Evolutionary conservation across 2,329 filamentous ascomycete species (phyloP).

Genomic region (Clonostachys sp.): DNA sequence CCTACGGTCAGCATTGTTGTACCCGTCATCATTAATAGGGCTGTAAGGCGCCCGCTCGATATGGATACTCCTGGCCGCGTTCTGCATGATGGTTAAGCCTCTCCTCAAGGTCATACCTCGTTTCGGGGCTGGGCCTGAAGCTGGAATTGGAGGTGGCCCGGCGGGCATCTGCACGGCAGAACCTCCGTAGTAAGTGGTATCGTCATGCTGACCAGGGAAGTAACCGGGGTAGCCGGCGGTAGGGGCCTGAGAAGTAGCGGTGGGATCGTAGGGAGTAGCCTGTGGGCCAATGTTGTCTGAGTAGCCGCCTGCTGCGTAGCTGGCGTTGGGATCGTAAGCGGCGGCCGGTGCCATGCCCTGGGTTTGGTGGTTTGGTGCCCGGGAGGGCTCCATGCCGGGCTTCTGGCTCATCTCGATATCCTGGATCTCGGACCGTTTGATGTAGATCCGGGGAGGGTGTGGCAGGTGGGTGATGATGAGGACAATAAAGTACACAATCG

Average conservation of each 20-base stretch:
- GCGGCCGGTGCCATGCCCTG: too few species aligned
- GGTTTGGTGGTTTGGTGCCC: neutral
- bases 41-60: neutral
- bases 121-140: neutral
- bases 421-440: neutral
- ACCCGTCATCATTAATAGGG: neutral
- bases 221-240: neutral
- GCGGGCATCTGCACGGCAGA: neutral
- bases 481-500: slow-evolving; percentile 23
- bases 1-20: too few species aligned
- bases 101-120: neutral
- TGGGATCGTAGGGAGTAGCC: neutral
- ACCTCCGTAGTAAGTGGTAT: neutral
- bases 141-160: too few species aligned
- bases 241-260: neutral
- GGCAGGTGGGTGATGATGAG: slow-evolving; percentile 21
- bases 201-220: neutral
- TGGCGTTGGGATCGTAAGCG: too few species aligned
- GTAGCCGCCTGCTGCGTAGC: neutral
- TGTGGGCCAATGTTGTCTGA: neutral
- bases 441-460: neutral
- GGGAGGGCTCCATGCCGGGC: neutral
- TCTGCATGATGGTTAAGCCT: neutral
- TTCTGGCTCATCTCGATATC: neutral
- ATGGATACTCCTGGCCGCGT: neutral